Percentiles rank a stretch among this genome's conserved stretches.
phyloP scores from a whole-genome alignment of 306 rosid species.

The Leucaena leucocephala region DNA sequence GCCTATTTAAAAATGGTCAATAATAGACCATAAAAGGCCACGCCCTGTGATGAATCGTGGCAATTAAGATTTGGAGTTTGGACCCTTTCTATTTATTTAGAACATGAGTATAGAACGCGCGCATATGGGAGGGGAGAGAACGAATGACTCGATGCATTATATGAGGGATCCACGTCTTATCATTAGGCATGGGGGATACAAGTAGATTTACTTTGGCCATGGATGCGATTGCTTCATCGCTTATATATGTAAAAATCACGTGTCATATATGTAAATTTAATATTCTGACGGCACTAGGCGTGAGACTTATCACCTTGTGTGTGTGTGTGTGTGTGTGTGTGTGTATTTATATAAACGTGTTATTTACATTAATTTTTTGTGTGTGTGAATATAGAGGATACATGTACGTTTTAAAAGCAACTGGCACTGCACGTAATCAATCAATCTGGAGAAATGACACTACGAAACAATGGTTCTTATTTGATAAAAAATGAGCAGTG shows the following conservation, averaged over 20 bases:
- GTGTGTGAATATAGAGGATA: no score
- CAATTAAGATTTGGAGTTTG: neutral
- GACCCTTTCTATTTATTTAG: no score
- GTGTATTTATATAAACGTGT: no score
- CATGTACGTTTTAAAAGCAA: neutral
- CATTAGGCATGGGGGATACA: neutral
- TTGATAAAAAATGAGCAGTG: no score
- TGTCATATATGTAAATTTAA: no score
- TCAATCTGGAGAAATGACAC: no score
- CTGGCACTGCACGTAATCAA: neutral
- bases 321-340: no score
- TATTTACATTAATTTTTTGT: no score
- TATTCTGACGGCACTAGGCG: no score
- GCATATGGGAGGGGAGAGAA: neutral
- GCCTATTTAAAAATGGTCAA: no score
- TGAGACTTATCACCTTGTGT: no score
- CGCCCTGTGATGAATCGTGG: neutral
- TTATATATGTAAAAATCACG: neutral
- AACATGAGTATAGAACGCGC: neutral
- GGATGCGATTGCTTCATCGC: neutral
- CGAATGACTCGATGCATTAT: neutral
- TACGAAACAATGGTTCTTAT: no score
- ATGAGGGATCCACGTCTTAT: neutral
- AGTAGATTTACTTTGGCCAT: neutral
- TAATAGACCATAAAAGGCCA: neutral